A percentile compares a stretch with the other conserved stretches of the same genome.
Evolutionary conservation across 2,329 filamentous ascomycete species (phyloP).

Genomic region (Thyridium curvatum): DNA sequence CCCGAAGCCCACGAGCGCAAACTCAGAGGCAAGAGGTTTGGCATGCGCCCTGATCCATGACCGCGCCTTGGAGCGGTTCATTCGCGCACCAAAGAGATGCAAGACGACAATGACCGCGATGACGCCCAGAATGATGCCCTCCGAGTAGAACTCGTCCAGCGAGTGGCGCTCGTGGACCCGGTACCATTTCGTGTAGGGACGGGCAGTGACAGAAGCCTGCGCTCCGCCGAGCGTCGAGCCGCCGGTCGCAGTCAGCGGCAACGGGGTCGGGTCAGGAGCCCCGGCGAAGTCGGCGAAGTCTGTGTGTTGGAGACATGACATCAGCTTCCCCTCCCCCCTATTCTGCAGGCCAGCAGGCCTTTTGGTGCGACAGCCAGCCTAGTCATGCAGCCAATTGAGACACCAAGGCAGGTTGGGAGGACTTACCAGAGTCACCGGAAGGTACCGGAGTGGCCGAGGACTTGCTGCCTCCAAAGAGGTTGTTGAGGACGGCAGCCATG

Average conservation of each 20-base stretch:
- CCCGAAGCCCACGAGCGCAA: slow-evolving; percentile 77
- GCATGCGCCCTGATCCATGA: slow-evolving; percentile 74
- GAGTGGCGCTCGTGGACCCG: slow-evolving; percentile 88
- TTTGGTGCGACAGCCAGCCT: background rate
- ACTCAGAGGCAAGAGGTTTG: slow-evolving; percentile 70
- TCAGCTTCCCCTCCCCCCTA: slow-evolving; percentile 12
- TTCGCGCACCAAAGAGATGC: slow-evolving; percentile 73
- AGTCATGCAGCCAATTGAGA: background rate
- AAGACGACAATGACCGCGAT: slow-evolving; percentile 69
- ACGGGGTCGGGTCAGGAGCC: slow-evolving; percentile 60
- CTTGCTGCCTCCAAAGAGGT: slow-evolving; percentile 64
- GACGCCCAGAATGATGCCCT: slow-evolving; percentile 73
- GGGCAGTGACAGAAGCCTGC: slow-evolving; percentile 38
- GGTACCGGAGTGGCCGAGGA: slow-evolving; percentile 43
- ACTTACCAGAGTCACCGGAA: slow-evolving; percentile 58
- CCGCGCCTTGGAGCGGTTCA: slow-evolving; percentile 75
- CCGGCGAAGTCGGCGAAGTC: slow-evolving; percentile 93
- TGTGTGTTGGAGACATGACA: slow-evolving; percentile 28
- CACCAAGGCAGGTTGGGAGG: slow-evolving; percentile 2
- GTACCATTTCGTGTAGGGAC: slow-evolving; percentile 92
- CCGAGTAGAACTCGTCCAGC: slow-evolving; percentile 77
- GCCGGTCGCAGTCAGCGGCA: slow-evolving; percentile 28
- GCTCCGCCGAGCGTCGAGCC: slow-evolving; percentile 39
- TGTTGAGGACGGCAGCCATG: slow-evolving; percentile 59
- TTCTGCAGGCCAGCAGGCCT: background rate